Evolutionary conservation across 352 stramenopile species (phyloP).

Genomic region (Pythium guiyangense): DNA sequence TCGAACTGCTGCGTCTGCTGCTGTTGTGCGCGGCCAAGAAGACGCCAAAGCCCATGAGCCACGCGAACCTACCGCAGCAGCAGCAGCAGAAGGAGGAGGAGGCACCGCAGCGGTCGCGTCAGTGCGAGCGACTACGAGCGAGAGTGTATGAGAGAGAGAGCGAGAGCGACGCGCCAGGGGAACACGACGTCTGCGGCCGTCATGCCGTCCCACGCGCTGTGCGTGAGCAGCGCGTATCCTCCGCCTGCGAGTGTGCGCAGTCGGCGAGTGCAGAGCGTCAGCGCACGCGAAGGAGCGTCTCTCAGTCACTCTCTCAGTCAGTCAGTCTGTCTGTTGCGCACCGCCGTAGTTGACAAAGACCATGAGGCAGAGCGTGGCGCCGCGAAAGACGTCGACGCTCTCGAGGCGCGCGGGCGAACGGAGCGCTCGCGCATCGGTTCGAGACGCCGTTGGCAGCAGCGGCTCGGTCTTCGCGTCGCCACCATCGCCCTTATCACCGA

Average conservation of each 20-base stretch:
- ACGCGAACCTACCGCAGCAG: constrained; percentile 54
- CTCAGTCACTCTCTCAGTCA: too few relatives aligned
- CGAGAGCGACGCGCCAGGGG: constrained; percentile 43
- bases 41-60: constrained; percentile 77
- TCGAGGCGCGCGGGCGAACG: constrained; percentile 19
- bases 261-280: too few relatives aligned
- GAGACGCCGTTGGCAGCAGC: constrained; percentile 1
- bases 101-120: background rate
- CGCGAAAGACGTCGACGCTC: constrained; percentile 68
- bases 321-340: constrained; percentile 3
- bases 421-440: background rate
- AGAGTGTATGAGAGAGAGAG: background rate
- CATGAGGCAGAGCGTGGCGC: constrained; percentile 72
- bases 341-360: constrained; percentile 88
- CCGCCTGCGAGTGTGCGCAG: constrained; percentile 28
- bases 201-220: constrained; percentile 77
- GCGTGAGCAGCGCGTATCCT: constrained; percentile 49
- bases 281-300: too few relatives aligned
- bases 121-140: too few relatives aligned
- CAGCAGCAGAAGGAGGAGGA: too few relatives aligned
- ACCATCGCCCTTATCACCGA: too few relatives aligned
- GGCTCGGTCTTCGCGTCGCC: background rate
- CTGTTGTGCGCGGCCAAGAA: constrained; percentile 17
- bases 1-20: constrained; percentile 1
- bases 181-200: constrained; percentile 75